Evolutionary conservation across 176 grass and related monocot species (phyloP), one percentile per base, ranked within the genome.

Genomic region (Carex cristatella): DNA sequence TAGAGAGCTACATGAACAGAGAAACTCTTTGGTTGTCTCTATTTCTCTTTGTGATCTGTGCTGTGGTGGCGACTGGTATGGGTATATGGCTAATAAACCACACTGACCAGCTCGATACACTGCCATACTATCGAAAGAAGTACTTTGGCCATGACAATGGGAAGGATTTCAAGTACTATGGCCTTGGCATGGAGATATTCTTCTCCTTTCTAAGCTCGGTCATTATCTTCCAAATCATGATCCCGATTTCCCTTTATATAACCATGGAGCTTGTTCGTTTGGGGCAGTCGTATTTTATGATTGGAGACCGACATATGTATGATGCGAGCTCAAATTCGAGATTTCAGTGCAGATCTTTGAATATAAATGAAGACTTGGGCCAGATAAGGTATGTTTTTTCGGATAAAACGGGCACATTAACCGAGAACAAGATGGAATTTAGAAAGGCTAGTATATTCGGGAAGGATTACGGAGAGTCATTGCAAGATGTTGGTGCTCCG

Each of bases 211-310:
- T 99, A 81, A 99, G 97, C 85, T 99, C 97, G 90, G 91, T 99
- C 79, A 99, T 99, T 79, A 95, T 99, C 81, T 99, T 99, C 87
- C 97, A 99, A 88, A 99, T 99, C 86, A 99, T 99, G 97, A 99
- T 99, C 85, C 97, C 97, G 2, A 99, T 99, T 89, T 99, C 97
- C 57, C 79, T 99, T 42, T 99, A 99, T 79, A 99, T 99, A 87
- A 99, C 97, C 19, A 99, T 99, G 97, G 97, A 99, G 85, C 69
- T 99, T 61, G 97, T 99, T 32, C 91, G 95, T 33, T 87, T 95
- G 77, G 97, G 97, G 48, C 97, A 99, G 46, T 95, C 93, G 51
- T 99, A 99, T 78, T 99, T 99, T 82, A 99, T 99, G 97, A 99
- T 99, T 69, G 97, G 91, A 79, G 97, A 99, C 84, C 91, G 84